Evolutionary conservation across 2,329 filamentous ascomycete genomes (phyloP).

Genomic region (Lecanicillium sp.): DNA sequence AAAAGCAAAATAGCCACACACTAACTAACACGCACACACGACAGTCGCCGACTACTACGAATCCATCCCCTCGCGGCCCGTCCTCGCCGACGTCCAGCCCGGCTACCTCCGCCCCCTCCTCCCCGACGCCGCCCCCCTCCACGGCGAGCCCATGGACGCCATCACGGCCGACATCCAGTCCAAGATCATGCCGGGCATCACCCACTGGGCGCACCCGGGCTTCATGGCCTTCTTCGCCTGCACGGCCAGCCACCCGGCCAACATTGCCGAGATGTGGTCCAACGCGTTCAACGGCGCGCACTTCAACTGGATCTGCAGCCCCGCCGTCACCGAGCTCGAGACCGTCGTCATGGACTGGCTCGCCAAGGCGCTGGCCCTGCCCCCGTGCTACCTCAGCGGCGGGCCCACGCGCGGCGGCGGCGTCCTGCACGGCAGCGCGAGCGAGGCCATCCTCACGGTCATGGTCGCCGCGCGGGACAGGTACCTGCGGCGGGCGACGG

Average conservation of each 20-base stretch:
- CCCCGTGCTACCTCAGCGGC: conserved; percentile 65
- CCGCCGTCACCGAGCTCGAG: conserved; percentile 88
- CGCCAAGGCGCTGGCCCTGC: conserved; percentile 67
- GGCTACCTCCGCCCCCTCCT: conserved; percentile 81
- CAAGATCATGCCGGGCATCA: conserved; percentile 86
- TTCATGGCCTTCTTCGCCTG: conserved; percentile 97
- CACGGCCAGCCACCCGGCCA: conserved; percentile 71
- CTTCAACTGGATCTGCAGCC: conserved; percentile 96
- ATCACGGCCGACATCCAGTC: conserved; percentile 80
- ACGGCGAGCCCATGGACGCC: conserved; percentile 66
- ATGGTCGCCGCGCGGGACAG: conserved; percentile 84
- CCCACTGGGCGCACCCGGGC: conserved; percentile 90
- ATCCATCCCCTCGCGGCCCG: conserved; percentile 60
- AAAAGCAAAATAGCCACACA: neutral
- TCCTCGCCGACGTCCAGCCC: conserved; percentile 72
- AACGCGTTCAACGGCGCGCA: conserved; percentile 82
- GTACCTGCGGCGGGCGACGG: conserved; percentile 58
- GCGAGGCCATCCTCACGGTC: conserved; percentile 78
- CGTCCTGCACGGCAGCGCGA: conserved; percentile 90
- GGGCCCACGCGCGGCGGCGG: conserved; percentile 68
- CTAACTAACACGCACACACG: conserved; percentile 5
- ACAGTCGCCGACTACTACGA: conserved; percentile 81
- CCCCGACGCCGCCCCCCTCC: conserved; percentile 57
- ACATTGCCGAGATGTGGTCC: conserved; percentile 89
- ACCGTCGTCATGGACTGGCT: conserved; percentile 92